Base-by-base conservation (phyloP, 2,329 filamentous ascomycete genomes). In the Fusarium sp. region DNA sequence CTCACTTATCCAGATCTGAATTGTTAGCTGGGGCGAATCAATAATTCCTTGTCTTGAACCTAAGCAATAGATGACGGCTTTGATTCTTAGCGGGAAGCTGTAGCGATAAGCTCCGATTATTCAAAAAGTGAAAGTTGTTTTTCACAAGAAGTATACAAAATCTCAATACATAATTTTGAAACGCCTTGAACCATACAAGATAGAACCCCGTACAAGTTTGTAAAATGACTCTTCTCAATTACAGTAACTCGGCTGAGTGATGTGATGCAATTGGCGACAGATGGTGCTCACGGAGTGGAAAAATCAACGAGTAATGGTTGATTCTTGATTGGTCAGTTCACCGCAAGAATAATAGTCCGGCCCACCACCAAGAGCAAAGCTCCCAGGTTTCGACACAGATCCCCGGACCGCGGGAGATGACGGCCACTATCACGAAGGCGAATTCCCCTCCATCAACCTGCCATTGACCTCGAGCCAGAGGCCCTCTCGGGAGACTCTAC, bases 401-500 rank as follows among this genome's bases (percentile, higher is more conserved):
- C 47, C 66, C 69, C 73, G 77, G 75, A 66, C 75, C 66, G 70
- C 74, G 70, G 75, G 75, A 78, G 75, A 80, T 80, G 79, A 81
- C 79, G 78, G 77, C 74, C 79, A 80, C 77, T 74, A 72, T 74
- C 73, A 74, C 74, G 67, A 81, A 76, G 75, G 78, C 78, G 76
- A 80, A 77, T 78, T 76, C 77, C 77, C 73, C 76, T 75, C 76
- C 66, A 75, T 73, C 74, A 75, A 73, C 56, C 62, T 80, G 81
- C 80, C 81, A 81, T 81, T 80, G 81, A 82, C 74, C 76, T 75
- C 76, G 80, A 79, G 79, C 78, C 76, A 80, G 81, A 82, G 81
- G 81, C 76, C 79, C 77, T 76, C 59, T 72, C 71, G 78, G 80
- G 78, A 80, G 76, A 78, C 75, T 75, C 74, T 70, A 72, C 71